Percentiles rank a stretch among this genome's conserved stretches.
These are phyloP conservation scores for Yarrowia hollandica DNA, from an alignment of 805 yeast genomes.

Conservation along the genomic window DNA sequence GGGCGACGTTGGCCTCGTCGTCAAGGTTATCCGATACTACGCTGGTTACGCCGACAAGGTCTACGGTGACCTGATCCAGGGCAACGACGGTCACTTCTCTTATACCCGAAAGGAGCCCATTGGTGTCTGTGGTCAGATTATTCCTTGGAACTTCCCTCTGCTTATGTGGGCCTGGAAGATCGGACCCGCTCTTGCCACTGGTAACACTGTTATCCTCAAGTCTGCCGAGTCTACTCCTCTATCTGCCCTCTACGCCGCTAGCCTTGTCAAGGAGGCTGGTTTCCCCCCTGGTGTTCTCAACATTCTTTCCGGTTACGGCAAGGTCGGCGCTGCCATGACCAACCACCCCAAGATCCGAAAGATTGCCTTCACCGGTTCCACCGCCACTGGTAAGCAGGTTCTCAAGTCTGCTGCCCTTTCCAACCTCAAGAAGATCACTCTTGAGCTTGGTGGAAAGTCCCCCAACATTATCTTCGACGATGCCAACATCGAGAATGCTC, in stretches of 20 bases:
- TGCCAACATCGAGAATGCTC: slow-evolving; percentile 75
- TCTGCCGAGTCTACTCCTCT: slow-evolving; percentile 77
- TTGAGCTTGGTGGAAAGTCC: slow-evolving; percentile 95
- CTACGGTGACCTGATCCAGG: slow-evolving; percentile 54
- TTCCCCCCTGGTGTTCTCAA: slow-evolving; percentile 77
- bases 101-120: slow-evolving; percentile 68
- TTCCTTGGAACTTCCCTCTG: slow-evolving; percentile 74
- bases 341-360: slow-evolving; percentile 68
- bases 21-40: slow-evolving; percentile 59
- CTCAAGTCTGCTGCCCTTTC: slow-evolving; percentile 70
- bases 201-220: slow-evolving; percentile 70
- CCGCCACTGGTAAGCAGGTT: slow-evolving; percentile 79
- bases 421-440: slow-evolving; percentile 80
- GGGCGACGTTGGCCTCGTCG: slow-evolving; percentile 56
- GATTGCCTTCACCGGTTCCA: slow-evolving; percentile 93
- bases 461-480: slow-evolving; percentile 87
- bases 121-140: slow-evolving; percentile 67
- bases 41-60: slow-evolving; percentile 78
- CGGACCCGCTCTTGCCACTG: slow-evolving; percentile 81
- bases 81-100: slow-evolving; percentile 59
- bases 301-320: slow-evolving; percentile 69
- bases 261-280: slow-evolving; percentile 61
- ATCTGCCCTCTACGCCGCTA: slow-evolving; percentile 62
- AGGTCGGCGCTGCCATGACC: slow-evolving; percentile 65
- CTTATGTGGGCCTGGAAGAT: slow-evolving; percentile 78